Evolutionary conservation across 257 asterid genomes (phyloP), one percentile per base, ranked within the genome.

Genomic region (Dorcoceras hygrometricum): DNA sequence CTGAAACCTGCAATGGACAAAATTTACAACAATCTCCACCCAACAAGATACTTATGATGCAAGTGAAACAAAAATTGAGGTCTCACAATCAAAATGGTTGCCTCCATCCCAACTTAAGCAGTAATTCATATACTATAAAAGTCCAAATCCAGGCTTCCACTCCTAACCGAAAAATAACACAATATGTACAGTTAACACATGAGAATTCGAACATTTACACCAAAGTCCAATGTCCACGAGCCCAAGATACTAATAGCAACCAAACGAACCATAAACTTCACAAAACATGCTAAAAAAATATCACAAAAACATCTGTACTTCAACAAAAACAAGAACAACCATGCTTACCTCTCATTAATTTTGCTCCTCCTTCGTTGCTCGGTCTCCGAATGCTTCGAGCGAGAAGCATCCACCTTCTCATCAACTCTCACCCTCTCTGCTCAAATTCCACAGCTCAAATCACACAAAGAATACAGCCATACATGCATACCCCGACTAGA

Each of bases 311-410:
- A 25, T 10, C 39, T n/a, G 23, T 43, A 50, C 7, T 4, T 19
- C 3, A 32, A 6, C 10, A 8, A 1, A 3, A 74, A 2, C 11
- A 4, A 7, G 64, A 10, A 36, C n/a, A 36, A 50, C 0, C 31
- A 54, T 63, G 65, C 74, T 71, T 69, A 66, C 96, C 98, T 89
- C 81, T 91, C 92, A 55, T 89, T 91, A 76, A 91, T 89, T 75
- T 89, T 91, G 82, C 87, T 81, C 79, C 98, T 84, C 69, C 96
- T 62, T 4, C 90, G 86, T 71, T 87, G 96, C 82, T 89, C 96
- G 5, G 95, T 87, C 80, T 84, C 97, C 27, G 95, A 89, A 81
- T 91, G 98, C 83, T 87, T 91, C 64, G 96, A 79, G 59, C 96
- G 85, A 34, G 62, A 58, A 34, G 82, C 60, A 54, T 56, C 80